phyloP scores from a whole-genome alignment of 441 rosid genomes.

The Hypseocharis bilobata region DNA sequence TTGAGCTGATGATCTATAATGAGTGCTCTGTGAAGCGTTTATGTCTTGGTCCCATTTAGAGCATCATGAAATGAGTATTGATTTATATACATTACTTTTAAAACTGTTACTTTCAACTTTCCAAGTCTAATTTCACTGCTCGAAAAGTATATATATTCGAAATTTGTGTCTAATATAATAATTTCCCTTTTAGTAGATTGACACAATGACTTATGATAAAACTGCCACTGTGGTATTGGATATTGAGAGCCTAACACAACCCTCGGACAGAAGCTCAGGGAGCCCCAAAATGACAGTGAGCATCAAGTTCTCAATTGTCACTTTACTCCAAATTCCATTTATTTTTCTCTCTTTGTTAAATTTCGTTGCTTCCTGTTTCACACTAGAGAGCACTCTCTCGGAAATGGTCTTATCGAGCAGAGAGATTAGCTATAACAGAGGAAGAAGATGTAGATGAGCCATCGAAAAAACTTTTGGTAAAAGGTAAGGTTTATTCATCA shows the following conservation, averaged over 20 bases:
- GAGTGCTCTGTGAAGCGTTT: neutral
- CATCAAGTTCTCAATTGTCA: neutral
- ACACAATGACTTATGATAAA: neutral
- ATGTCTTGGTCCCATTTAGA: neutral
- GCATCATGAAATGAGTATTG: neutral
- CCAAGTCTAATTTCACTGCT: neutral
- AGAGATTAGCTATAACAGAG: neutral
- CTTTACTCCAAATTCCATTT: neutral
- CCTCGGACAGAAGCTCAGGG: neutral
- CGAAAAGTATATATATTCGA: neutral
- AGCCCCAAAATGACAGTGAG: constrained; percentile 7
- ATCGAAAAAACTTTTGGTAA: neutral
- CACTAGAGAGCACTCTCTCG: constrained; percentile 1
- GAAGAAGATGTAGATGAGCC: neutral
- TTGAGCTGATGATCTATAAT: neutral
- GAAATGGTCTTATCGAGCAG: neutral
- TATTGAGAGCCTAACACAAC: neutral
- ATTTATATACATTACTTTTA: neutral
- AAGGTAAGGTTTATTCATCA: neutral
- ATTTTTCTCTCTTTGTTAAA: no score
- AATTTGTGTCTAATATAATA: neutral
- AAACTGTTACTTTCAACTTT: neutral
- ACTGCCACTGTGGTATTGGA: neutral
- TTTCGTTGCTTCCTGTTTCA: neutral
- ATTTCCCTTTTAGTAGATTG: neutral